Evolutionary conservation across 73 alveolate genomes (phyloP).

Genomic region (Symbiodinium pilosum): DNA sequence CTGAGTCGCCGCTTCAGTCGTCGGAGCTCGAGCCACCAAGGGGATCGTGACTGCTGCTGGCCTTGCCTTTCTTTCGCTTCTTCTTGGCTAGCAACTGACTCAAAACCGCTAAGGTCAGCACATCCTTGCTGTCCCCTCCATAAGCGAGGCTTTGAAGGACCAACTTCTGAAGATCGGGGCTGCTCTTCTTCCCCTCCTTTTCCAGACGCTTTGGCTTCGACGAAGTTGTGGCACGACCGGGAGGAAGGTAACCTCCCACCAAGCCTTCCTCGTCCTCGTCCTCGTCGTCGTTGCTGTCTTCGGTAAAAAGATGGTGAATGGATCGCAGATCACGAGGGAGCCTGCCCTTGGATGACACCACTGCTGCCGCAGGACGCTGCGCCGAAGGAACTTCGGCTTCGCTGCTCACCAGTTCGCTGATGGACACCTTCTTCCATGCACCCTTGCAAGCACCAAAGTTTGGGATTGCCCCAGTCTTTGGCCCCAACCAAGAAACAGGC

Average conservation of each 20-base stretch:
- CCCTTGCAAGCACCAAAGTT: neutral
- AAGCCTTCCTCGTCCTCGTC: neutral
- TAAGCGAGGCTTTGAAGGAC: neutral
- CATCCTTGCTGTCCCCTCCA: neutral
- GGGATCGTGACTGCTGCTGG: neutral
- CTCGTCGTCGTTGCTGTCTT: neutral
- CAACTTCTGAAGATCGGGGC: neutral
- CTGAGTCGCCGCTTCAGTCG: neutral
- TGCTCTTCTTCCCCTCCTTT: neutral
- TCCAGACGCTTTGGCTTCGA: neutral
- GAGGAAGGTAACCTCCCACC: neutral
- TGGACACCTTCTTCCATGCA: neutral
- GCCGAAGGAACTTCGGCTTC: neutral
- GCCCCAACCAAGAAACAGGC: no score
- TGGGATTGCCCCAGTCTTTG: neutral
- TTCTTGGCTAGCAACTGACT: neutral
- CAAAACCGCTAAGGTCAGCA: slow-evolving; percentile 10
- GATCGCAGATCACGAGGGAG: neutral
- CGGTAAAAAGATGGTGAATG: neutral
- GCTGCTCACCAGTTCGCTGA: neutral
- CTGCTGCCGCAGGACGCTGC: no score
- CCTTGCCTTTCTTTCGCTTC: neutral
- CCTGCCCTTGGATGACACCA: no score
- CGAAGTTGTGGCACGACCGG: neutral
- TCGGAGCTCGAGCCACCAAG: slow-evolving; percentile 49